Evolutionary conservation across 1,284 basidiomycete genomes (phyloP).

Genomic region (Cryptococcus amylolentus): DNA sequence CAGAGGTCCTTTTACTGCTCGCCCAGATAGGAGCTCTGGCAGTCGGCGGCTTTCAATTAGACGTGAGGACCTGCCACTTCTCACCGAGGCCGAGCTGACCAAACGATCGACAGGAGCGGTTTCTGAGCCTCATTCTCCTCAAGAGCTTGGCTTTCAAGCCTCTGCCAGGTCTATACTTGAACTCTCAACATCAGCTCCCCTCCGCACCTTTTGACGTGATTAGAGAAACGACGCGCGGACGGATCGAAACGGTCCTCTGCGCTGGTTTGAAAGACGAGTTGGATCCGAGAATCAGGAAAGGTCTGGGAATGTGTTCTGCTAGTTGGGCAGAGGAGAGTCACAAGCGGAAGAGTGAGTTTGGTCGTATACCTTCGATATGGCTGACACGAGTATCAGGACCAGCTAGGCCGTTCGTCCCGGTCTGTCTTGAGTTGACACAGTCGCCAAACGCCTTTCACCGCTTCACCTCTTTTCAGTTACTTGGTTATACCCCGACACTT

Average conservation of each 20-base stretch:
- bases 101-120: constrained; percentile 27
- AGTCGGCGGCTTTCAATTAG: constrained; percentile 45
- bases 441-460: constrained; percentile 40
- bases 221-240: constrained; percentile 26
- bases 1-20: constrained; percentile 33
- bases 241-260: constrained; percentile 41
- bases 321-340: constrained; percentile 38
- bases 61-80: constrained; percentile 25
- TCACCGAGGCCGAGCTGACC: not conserved
- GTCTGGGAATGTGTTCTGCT: constrained; percentile 36
- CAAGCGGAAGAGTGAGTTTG: constrained; percentile 34
- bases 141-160: constrained; percentile 34
- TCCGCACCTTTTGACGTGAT: constrained; percentile 41
- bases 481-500: constrained; percentile 33
- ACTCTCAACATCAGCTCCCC: constrained; percentile 18
- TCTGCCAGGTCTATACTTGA: constrained; percentile 33
- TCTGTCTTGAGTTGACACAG: constrained; percentile 34
- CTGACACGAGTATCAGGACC: too few relatives aligned
- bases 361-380: not conserved
- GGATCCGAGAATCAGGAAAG: constrained; percentile 40
- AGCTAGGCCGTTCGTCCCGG: constrained; percentile 33
- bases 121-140: constrained; percentile 37
- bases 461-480: constrained; percentile 41
- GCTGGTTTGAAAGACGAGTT: constrained; percentile 45
- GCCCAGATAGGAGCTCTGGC: constrained; percentile 44